Percentiles rank a stretch among this genome's conserved stretches.
phyloP scores from a whole-genome alignment of 164 flowering plant genomes.

The Nelumbo lutea region DNA sequence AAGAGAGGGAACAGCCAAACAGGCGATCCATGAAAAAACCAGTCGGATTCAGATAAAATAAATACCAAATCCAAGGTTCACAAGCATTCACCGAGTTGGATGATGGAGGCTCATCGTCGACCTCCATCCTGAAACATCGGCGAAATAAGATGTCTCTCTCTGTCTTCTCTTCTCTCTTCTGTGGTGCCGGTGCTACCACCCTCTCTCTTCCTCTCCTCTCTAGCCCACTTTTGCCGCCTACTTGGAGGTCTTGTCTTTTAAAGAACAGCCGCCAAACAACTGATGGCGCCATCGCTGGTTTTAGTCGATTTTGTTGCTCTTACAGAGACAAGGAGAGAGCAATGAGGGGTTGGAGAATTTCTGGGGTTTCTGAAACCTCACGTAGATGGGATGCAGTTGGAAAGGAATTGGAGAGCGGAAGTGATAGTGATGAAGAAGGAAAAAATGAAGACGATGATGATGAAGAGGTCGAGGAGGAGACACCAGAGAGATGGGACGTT shows the following conservation, averaged over 20 bases:
- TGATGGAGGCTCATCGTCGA: not conserved
- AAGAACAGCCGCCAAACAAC: not conserved
- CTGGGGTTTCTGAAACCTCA: constrained; percentile 1
- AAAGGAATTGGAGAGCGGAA: constrained; percentile 11
- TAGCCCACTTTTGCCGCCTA: not conserved
- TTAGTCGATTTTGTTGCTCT: not conserved
- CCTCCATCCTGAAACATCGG: constrained; percentile 10
- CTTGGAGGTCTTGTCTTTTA: not conserved
- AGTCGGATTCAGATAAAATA: too few relatives aligned
- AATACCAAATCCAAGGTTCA: not conserved
- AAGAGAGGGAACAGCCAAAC: too few relatives aligned
- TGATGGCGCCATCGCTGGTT: not conserved
- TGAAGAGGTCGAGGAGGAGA: constrained; percentile 8
- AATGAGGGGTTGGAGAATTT: not conserved
- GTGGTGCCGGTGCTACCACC: not conserved
- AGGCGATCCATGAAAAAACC: too few relatives aligned
- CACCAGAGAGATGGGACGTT: constrained; percentile 80
- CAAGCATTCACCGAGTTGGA: not conserved
- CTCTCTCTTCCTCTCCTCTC: not conserved
- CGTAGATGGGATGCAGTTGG: constrained; percentile 2
- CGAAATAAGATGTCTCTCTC: constrained; percentile 8
- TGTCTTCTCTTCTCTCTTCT: constrained; percentile 1
- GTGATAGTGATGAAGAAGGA: constrained; percentile 24
- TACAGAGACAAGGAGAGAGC: not conserved
- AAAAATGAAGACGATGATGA: constrained; percentile 29